Base-by-base conservation (phyloP, 495 filamentous ascomycete species). In the Oleoguttula mirabilis region DNA sequence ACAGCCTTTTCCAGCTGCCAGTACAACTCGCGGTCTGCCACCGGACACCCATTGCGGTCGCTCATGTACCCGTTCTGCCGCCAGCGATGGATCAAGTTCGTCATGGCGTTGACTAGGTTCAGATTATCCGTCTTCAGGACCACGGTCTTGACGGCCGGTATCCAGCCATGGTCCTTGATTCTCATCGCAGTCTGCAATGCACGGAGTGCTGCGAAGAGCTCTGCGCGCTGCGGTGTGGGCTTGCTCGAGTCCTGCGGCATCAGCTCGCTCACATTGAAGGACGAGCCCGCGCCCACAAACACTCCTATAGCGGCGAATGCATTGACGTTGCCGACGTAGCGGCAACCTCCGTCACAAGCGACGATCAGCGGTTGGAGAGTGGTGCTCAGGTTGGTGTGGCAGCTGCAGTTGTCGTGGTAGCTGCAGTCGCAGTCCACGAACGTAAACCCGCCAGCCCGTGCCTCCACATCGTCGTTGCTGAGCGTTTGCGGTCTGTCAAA, bases 11-110 rank as follows among this genome's bases (percentile, higher is more conserved):
- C n/a, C n/a, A n/a, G n/a, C n/a, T n/a, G n/a, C n/a, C n/a, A n/a
- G n/a, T n/a, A n/a, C n/a, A n/a, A n/a, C n/a, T n/a, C n/a, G n/a
- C n/a, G n/a, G n/a, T n/a, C n/a, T n/a, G n/a, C n/a, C n/a, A n/a
- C n/a, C n/a, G n/a, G n/a, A n/a, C n/a, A n/a, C n/a, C n/a, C 12
- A 28, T 40, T 14, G 48, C 47, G 14, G 37, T 19, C 24, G 3
- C 15, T 16, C 15, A 12, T 36, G 33, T 19, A 36, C 15, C 17
- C 33, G 33, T 36, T 15, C 21, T 10, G 33, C 7, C 33, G 33
- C 33, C 33, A 36, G 2, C 3, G 5, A 19, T 19, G 21, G 17
- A 21, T 36, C 33, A 4, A n/a, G 3, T 12, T 32, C 33, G 33
- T 36, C 33, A 36, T 36, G 14, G 33, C 33, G 11, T 8, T 4